phyloP scores from a whole-genome alignment of 73 alveolate genomes.

The Durusdinium trenchii region DNA sequence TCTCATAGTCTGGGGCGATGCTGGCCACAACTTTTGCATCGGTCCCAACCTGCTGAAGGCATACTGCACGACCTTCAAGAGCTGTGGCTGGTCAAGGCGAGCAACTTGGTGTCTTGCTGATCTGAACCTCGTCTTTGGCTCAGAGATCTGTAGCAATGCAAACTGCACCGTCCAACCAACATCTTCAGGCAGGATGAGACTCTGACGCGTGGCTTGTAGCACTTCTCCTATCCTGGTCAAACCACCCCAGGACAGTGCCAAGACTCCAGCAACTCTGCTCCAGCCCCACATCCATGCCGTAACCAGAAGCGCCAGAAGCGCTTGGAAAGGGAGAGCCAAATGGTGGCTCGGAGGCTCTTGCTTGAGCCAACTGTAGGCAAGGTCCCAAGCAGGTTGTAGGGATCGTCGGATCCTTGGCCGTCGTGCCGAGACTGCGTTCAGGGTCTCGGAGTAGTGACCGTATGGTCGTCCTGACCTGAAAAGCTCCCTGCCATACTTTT shows the following conservation, averaged over 20 bases:
- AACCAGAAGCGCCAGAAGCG: neutral
- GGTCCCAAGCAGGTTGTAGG: neutral
- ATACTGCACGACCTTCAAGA: neutral
- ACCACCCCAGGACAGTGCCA: neutral
- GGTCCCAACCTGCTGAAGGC: neutral
- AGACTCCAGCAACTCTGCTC: neutral
- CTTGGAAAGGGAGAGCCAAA: neutral
- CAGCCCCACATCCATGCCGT: neutral
- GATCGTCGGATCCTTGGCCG: neutral
- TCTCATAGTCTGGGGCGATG: neutral
- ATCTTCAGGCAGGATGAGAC: constrained; percentile 8
- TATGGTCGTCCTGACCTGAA: neutral
- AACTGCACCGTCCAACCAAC: neutral
- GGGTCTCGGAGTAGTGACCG: neutral
- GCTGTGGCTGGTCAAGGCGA: neutral
- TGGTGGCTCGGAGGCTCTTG: neutral
- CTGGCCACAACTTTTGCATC: neutral
- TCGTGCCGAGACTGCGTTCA: neutral
- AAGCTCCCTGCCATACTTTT: neutral
- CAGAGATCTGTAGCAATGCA: neutral
- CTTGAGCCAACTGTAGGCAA: neutral
- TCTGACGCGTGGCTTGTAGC: neutral
- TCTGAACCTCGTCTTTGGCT: constrained; percentile 37
- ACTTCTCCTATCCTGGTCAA: neutral
- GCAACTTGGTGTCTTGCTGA: neutral